A percentile compares a stretch with the other conserved stretches of the same genome.
phyloP scores from a whole-genome alignment of 768 basidiomycete genomes.

The Pleurotus tuber-regium region DNA sequence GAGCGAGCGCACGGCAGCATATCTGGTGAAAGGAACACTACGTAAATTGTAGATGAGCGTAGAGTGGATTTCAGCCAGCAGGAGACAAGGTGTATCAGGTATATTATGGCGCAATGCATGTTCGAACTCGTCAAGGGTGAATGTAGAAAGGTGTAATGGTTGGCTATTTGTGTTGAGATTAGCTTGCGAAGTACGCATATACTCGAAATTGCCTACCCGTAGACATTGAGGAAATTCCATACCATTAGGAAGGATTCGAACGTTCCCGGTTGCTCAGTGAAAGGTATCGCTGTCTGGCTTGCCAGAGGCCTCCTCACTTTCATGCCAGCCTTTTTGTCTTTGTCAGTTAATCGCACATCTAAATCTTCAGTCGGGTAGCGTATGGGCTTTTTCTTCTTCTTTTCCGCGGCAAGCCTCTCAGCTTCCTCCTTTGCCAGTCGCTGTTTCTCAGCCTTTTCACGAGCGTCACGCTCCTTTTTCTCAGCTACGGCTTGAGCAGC shows the following conservation, averaged over 20 bases:
- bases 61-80: slow-evolving; percentile 88
- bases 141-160: slow-evolving; percentile 82
- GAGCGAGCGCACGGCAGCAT: slow-evolving; percentile 72
- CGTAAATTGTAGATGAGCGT: slow-evolving; percentile 85
- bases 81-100: slow-evolving; percentile 63
- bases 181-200: slow-evolving; percentile 8
- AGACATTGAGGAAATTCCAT: slow-evolving; percentile 94
- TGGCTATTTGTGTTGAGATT: slow-evolving; percentile 45
- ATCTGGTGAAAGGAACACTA: slow-evolving; percentile 76
- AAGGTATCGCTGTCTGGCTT: slow-evolving; percentile 61
- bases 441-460: slow-evolving; percentile 67
- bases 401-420: slow-evolving; percentile 69
- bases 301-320: slow-evolving; percentile 65
- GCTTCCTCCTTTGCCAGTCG: slow-evolving; percentile 66
- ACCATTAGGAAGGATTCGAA: slow-evolving; percentile 88
- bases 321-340: slow-evolving; percentile 79
- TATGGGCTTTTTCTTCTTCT: slow-evolving; percentile 86
- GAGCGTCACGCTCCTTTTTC: slow-evolving; percentile 67
- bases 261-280: slow-evolving; percentile 55
- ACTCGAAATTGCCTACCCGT: slow-evolving; percentile 61
- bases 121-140: slow-evolving; percentile 93
- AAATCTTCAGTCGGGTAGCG: slow-evolving; percentile 94
- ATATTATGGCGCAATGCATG: slow-evolving; percentile 77
- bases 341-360: slow-evolving; percentile 75
- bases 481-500: slow-evolving; percentile 40